Evolutionary conservation across 345 rosid genomes (phyloP).

Genomic region (Linum tenue): DNA sequence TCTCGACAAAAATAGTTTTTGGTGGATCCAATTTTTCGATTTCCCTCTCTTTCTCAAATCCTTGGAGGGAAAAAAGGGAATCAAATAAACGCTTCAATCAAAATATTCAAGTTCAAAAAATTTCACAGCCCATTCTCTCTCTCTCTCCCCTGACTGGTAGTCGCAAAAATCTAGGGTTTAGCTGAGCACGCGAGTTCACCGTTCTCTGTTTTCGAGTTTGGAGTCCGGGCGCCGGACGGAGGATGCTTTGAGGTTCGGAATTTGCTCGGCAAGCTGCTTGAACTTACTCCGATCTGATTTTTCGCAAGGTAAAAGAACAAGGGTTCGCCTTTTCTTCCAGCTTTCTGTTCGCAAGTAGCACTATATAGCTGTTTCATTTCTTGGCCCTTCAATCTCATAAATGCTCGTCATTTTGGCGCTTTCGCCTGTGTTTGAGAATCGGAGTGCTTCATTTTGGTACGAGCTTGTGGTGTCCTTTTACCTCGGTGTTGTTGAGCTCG

Average conservation of each 20-base stretch:
- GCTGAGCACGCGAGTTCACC: not conserved
- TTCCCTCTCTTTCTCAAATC: conserved; percentile 32
- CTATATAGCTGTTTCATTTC: not conserved
- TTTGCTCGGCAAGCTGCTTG: not conserved
- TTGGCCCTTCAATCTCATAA: not conserved
- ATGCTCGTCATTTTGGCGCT: not conserved
- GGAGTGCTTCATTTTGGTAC: not conserved
- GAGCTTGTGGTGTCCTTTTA: not conserved
- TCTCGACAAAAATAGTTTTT: conserved; percentile 18
- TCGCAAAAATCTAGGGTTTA: conserved; percentile 14
- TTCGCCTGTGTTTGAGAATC: not conserved
- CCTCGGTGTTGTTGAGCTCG: not conserved
- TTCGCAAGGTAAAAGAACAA: conserved; percentile 13
- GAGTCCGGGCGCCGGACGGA: not conserved
- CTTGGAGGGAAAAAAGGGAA: conserved; percentile 30
- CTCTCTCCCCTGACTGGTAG: not conserved
- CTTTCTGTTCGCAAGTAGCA: not conserved
- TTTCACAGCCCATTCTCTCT: not conserved
- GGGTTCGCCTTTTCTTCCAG: not conserved
- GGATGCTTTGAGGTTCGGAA: not conserved
- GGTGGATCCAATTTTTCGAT: conserved; percentile 21
- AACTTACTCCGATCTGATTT: conserved; percentile 2
- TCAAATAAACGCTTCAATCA: conserved; percentile 1
- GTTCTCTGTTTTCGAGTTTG: not conserved
- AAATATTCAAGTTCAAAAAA: conserved; percentile 1